These are phyloP conservation scores for Podaxis carcinomalis DNA, from an alignment of 768 basidiomycete genomes.

Conservation along the genomic window DNA sequence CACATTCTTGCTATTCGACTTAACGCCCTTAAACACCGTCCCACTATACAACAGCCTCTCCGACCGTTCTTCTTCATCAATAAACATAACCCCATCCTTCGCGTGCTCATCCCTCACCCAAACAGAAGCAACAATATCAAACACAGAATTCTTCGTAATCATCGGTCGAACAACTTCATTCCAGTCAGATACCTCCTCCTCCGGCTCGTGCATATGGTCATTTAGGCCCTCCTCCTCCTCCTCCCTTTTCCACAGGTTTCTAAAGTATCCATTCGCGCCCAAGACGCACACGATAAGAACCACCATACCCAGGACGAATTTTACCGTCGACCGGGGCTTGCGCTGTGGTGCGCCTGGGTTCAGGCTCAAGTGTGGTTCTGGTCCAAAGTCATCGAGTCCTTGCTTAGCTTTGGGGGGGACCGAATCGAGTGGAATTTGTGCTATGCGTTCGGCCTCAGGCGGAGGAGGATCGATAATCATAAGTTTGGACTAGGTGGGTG, in stretches of 20 bases:
- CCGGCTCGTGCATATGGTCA: neutral
- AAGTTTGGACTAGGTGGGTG: no score
- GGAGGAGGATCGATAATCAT: no score
- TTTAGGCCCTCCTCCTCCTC: neutral
- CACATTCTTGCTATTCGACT: slow-evolving; percentile 21
- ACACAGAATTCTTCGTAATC: slow-evolving; percentile 11
- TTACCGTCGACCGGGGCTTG: neutral
- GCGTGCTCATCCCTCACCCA: slow-evolving; percentile 10
- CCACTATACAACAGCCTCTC: slow-evolving; percentile 23
- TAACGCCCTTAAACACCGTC: slow-evolving; percentile 24
- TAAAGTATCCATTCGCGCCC: neutral
- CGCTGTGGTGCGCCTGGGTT: neutral
- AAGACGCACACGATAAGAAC: neutral
- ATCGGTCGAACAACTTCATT: slow-evolving; percentile 15
- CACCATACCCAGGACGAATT: neutral
- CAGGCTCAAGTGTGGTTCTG: neutral
- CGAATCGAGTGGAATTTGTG: no score
- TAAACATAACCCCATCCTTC: neutral
- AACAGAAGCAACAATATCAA: slow-evolving; percentile 17
- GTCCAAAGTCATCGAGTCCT: no score
- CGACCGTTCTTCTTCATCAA: neutral
- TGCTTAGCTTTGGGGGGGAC: no score
- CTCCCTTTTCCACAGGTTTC: neutral
- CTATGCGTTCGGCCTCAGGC: no score
- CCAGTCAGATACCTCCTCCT: neutral